Evolutionary conservation across 139 green algal species (phyloP), one percentile per base, ranked within the genome.

Genomic region (Diplosphaera chodatii): DNA sequence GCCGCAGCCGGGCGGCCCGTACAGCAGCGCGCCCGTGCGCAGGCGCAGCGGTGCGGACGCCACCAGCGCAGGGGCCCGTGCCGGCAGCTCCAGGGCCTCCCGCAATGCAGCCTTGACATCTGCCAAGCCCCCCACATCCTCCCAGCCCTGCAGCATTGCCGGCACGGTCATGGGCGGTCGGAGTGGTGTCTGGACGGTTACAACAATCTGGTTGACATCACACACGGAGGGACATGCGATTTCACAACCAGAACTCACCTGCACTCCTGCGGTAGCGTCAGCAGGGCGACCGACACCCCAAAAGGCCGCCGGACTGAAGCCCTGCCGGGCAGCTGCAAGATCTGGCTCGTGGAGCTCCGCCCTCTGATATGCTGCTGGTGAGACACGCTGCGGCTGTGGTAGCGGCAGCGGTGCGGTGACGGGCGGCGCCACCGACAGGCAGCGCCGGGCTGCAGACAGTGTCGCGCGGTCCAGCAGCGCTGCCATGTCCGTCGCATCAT

Each of bases 1-100:
- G 72, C 94, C 94, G 68, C 93, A 97, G 13, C 94, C 94, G 1
- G 90, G 90, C 1, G 95, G 95, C n/a, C 95, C 95, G 81, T 96
- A 99, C 64, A 99, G 84, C 75, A 99, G 85, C 66, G 96, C 80
- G 18, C 94, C 94, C 40, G 92, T 96, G 32, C 89, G 83, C 67
- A 97, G 85, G 20, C 94, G 86, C 70, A 99, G 80, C 59, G 59
- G 59, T 15, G 59, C 59, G n/a, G n/a, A 64, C 20, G 79, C 75
- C 62, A 92, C 82, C 23, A 94, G 77, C 0, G 67, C 29, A 2
- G 87, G 66, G 67, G 85, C 84, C 66, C 81, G 84, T 16, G 86
- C 70, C 21, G 93, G 93, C 68, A 97, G 76, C 73, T 91, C 80
- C 62, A 99, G 79, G 8, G 85, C 82, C 75, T 98, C 94, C 20